Evolutionary conservation across 1,284 basidiomycete species (phyloP).

Genomic region (Ustilago loliicola): DNA sequence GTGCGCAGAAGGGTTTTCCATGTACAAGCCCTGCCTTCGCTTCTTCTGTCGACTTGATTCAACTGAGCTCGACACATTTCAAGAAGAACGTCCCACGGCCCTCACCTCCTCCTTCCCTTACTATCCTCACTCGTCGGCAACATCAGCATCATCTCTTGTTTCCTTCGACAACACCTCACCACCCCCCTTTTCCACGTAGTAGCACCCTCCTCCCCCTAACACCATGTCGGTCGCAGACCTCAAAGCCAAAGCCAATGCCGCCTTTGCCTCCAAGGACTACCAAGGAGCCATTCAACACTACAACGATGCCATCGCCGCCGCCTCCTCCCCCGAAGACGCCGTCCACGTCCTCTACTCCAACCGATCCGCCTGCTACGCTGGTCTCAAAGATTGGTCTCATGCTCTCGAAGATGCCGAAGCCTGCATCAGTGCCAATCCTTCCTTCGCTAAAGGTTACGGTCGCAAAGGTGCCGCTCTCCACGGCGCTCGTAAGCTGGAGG

Average conservation of each 20-base stretch:
- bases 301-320: slow-evolving; percentile 65
- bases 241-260: slow-evolving; percentile 69
- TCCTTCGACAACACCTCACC: background rate
- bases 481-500: slow-evolving; percentile 82
- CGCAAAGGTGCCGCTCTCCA: slow-evolving; percentile 96
- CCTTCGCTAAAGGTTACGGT: slow-evolving; percentile 91
- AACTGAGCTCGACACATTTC: background rate
- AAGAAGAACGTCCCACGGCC: background rate
- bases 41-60: background rate
- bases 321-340: slow-evolving; percentile 64
- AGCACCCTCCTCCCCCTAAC: background rate
- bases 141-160: background rate
- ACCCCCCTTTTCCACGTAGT: background rate
- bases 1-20: slow-evolving; percentile 4
- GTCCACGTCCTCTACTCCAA: slow-evolving; percentile 92
- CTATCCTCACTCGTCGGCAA: background rate
- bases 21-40: background rate
- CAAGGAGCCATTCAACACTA: slow-evolving; percentile 64
- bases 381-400: slow-evolving; percentile 81
- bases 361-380: slow-evolving; percentile 87
- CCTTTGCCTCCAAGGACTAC: slow-evolving; percentile 69
- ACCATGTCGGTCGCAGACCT: slow-evolving; percentile 67
- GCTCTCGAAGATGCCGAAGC: slow-evolving; percentile 90
- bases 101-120: background rate
- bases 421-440: slow-evolving; percentile 80